Conservation (phyloP, 305 asterid species). For the Solanum aculeatissimum region DNA sequence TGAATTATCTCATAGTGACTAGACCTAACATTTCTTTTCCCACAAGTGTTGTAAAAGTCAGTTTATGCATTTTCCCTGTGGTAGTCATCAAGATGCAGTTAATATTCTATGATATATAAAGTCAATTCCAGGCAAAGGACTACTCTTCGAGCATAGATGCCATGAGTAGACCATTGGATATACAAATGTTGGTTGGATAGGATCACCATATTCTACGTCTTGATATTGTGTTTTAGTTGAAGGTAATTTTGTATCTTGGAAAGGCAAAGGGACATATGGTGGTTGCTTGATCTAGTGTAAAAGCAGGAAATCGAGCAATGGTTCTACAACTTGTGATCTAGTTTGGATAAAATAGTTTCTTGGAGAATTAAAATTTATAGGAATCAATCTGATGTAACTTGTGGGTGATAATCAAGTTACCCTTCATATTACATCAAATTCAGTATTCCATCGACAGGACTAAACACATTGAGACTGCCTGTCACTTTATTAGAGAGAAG, state of each 20-base stretch:
- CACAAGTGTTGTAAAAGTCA: not conserved
- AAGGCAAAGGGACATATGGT: not conserved
- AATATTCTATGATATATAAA: not conserved
- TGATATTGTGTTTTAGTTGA: not conserved
- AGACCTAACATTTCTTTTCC: not conserved
- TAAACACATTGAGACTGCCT: not conserved
- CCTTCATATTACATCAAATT: not conserved
- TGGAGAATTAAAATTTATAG: not conserved
- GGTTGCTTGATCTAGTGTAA: not conserved
- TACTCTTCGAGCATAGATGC: not conserved
- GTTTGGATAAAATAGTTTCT: not conserved
- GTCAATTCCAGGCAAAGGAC: not conserved
- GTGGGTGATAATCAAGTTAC: not conserved
- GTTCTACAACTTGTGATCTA: not conserved
- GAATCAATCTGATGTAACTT: not conserved
- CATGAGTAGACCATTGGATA: not conserved
- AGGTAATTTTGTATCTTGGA: not conserved
- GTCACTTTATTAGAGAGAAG: not conserved
- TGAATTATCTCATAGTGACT: not conserved
- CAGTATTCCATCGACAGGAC: not conserved
- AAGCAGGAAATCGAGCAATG: not conserved
- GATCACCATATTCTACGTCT: not conserved
- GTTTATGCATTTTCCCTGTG: too few relatives aligned
- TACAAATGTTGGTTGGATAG: not conserved
- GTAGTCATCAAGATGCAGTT: too few relatives aligned